Evolutionary conservation across 306 rosid genomes (phyloP).

Genomic region (Prunus armeniaca): DNA sequence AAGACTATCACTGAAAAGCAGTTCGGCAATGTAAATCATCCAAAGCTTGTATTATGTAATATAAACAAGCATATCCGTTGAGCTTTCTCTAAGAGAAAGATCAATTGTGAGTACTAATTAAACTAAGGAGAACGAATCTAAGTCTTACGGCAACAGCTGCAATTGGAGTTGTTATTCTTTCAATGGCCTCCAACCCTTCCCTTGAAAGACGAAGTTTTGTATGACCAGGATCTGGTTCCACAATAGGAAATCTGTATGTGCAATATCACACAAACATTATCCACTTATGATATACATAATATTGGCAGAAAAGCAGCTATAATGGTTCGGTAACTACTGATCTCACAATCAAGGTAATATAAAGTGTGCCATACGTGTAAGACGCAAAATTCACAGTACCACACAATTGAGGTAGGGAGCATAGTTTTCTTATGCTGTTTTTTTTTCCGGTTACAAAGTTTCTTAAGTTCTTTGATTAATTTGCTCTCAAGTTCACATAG

Average conservation of each 20-base stretch:
- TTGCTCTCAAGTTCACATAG: not conserved
- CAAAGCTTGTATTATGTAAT: not conserved
- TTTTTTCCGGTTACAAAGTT: not conserved
- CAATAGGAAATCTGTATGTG: constrained; percentile 71
- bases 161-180: constrained; percentile 78
- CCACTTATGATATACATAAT: not conserved
- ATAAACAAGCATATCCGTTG: not conserved
- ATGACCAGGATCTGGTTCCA: constrained; percentile 90
- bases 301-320: constrained; percentile 9
- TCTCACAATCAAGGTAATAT: not conserved
- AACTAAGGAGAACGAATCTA: constrained; percentile 1
- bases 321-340: not conserved
- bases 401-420: not conserved
- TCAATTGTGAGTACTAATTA: not conserved
- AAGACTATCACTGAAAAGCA: not conserved
- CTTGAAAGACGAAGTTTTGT: constrained; percentile 89
- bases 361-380: not conserved
- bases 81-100: not conserved
- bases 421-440: not conserved
- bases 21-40: not conserved
- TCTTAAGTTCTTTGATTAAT: not conserved
- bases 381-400: not conserved
- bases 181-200: constrained; percentile 85
- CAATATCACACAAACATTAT: constrained; percentile 29
- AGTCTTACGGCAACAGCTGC: constrained; percentile 85